phyloP scores from a whole-genome alignment of 331 rosid genomes.

The Acacia concinna region DNA sequence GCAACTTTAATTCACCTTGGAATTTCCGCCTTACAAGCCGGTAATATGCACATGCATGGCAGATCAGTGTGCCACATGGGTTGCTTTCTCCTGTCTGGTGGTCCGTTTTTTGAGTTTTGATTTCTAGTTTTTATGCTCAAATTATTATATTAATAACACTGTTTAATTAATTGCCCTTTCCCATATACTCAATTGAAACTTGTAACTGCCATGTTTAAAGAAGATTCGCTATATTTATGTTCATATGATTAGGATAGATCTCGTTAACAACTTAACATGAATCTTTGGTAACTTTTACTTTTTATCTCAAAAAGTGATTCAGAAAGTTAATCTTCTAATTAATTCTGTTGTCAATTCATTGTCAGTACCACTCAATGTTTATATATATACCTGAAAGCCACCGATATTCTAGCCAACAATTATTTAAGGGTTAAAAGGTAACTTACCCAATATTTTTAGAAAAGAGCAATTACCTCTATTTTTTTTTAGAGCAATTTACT shows the following conservation, averaged over 20 bases:
- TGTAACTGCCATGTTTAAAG: neutral
- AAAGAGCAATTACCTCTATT: no score
- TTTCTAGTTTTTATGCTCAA: neutral
- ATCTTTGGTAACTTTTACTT: neutral
- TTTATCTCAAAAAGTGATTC: neutral
- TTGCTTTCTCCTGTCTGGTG: neutral
- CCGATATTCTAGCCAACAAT: neutral
- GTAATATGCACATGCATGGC: neutral
- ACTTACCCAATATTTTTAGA: no score
- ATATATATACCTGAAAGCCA: neutral
- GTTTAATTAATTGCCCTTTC: neutral
- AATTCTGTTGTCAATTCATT: neutral
- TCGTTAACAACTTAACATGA: neutral
- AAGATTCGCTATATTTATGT: neutral
- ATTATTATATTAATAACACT: no score
- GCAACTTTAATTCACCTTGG: conserved; percentile 5
- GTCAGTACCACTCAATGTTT: neutral
- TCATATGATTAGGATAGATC: neutral
- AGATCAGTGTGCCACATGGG: neutral
- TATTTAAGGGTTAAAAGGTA: no score
- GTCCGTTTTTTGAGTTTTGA: neutral
- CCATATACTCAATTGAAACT: neutral
- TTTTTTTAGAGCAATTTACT: no score
- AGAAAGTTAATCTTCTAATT: neutral
- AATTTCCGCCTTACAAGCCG: conserved; percentile 24